A percentile compares a stretch with the other conserved stretches of the same genome.
phyloP scores from a whole-genome alignment of 2,329 filamentous ascomycete species.

The Cordyceps fumosorosea region DNA sequence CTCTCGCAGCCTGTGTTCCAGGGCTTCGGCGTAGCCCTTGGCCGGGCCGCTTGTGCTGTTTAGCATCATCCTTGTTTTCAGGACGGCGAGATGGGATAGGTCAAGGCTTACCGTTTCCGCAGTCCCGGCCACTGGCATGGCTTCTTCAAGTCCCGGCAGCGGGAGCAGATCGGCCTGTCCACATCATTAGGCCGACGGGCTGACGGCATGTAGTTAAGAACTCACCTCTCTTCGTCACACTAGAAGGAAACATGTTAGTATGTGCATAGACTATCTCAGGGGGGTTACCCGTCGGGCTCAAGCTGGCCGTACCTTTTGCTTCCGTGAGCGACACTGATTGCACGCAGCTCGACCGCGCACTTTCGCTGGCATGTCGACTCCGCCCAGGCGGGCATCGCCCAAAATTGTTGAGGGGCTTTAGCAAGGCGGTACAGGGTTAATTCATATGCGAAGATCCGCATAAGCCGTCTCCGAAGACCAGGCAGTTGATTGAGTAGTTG shows the following conservation, averaged over 20 bases:
- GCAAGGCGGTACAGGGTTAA: too few relatives aligned
- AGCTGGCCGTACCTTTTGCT: constrained; percentile 21
- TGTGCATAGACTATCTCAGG: background rate
- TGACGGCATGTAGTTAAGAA: background rate
- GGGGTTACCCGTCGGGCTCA: background rate
- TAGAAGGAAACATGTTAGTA: background rate
- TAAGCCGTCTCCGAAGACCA: background rate
- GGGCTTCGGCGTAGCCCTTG: constrained; percentile 38
- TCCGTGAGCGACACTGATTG: constrained; percentile 17
- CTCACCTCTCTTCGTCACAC: constrained; percentile 13
- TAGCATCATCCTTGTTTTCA: background rate
- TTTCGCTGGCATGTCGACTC: background rate
- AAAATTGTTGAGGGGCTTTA: too few relatives aligned
- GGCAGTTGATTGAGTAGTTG: background rate
- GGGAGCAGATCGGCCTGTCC: constrained; percentile 15
- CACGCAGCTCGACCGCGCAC: constrained; percentile 18
- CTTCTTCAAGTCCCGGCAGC: constrained; percentile 12
- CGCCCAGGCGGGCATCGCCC: background rate
- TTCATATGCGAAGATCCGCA: background rate
- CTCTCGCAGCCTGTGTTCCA: constrained; percentile 35
- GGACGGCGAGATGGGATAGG: background rate
- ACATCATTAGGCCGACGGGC: too few relatives aligned
- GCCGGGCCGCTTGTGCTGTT: constrained; percentile 31
- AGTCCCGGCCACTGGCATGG: constrained; percentile 15
- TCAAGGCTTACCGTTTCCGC: constrained; percentile 18